Percentiles rank a stretch among this genome's conserved stretches.
phyloP scores from a whole-genome alignment of 345 rosid genomes.

The Gossypioides kirkii region DNA sequence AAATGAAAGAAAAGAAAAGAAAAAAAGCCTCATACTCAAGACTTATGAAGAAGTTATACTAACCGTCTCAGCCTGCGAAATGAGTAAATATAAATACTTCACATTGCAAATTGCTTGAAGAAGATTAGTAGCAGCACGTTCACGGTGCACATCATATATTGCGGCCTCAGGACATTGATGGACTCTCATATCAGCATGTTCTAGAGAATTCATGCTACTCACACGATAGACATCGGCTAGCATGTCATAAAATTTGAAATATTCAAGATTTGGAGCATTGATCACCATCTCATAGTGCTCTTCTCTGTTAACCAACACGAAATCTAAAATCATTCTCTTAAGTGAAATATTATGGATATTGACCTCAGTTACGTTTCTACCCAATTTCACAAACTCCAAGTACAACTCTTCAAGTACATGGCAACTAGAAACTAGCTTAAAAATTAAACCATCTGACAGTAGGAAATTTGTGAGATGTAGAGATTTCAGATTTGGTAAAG shows the following conservation, averaged over 20 bases:
- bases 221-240: not conserved
- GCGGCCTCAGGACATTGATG: not conserved
- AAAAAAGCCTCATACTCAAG: not conserved
- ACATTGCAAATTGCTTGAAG: not conserved
- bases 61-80: not conserved
- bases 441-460: not conserved
- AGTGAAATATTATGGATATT: not conserved
- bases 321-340: not conserved
- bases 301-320: not conserved
- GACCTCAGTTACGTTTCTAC: not conserved
- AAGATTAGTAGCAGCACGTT: not conserved
- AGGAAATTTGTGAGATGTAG: not conserved
- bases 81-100: not conserved
- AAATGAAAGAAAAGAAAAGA: not conserved
- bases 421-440: not conserved
- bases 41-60: not conserved
- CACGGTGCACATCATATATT: too few relatives aligned
- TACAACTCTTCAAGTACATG: not conserved
- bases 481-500: slow-evolving; percentile 1
- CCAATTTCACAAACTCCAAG: too few relatives aligned
- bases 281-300: not conserved
- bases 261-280: not conserved
- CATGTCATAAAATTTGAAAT: not conserved
- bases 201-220: not conserved
- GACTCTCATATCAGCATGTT: not conserved